phyloP scores from a whole-genome alignment of 2,329 filamentous ascomycete species.

The Aspergillus pseudonomiae region DNA sequence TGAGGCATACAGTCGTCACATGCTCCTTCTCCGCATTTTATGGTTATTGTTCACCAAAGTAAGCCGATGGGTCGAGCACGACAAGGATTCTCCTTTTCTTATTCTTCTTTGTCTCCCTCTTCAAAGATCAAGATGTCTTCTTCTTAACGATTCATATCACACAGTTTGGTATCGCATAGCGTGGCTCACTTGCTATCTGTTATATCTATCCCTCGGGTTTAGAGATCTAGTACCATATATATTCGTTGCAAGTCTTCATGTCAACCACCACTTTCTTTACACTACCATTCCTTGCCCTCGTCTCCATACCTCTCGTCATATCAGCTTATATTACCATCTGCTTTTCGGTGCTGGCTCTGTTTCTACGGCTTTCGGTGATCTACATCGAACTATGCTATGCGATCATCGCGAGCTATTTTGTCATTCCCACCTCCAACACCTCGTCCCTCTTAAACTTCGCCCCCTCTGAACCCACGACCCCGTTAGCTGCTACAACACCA shows the following conservation, averaged over 20 bases:
- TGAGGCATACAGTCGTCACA: conserved; percentile 23
- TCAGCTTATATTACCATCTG: conserved; percentile 66
- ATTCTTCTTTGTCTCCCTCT: background rate
- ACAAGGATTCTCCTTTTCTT: background rate
- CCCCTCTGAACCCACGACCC: conserved; percentile 32
- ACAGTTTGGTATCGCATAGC: background rate
- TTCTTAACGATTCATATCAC: too few relatives aligned
- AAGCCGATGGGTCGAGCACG: conserved; percentile 8
- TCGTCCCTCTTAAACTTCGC: conserved; percentile 34
- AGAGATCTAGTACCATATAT: background rate
- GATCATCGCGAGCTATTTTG: conserved; percentile 60
- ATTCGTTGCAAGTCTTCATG: conserved; percentile 26
- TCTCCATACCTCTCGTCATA: conserved; percentile 65
- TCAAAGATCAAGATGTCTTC: background rate
- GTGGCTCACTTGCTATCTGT: background rate
- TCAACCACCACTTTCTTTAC: conserved; percentile 48
- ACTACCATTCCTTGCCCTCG: conserved; percentile 64
- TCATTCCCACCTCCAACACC: conserved; percentile 31
- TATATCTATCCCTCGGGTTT: background rate
- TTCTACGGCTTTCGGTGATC: conserved; percentile 62
- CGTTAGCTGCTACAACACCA: conserved; percentile 20
- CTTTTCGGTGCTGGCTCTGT: conserved; percentile 63
- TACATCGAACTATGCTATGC: conserved; percentile 66
- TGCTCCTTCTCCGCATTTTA: conserved; percentile 25
- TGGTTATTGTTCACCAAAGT: background rate